phyloP scores from a whole-genome alignment of 495 filamentous ascomycete genomes.

The Pseudoneurospora amorphoporcata region DNA sequence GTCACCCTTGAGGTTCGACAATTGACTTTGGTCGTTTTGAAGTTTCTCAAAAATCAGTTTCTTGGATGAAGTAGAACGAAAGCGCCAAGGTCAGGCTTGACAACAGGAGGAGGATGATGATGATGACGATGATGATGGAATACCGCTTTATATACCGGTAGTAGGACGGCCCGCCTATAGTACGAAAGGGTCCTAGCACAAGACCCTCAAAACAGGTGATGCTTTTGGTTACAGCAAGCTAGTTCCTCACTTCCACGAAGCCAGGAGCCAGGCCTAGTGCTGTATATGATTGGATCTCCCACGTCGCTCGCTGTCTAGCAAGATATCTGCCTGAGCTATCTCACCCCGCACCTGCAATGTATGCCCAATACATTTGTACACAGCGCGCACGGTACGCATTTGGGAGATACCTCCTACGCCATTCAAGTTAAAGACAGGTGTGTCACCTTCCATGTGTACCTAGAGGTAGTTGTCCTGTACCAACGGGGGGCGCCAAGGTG shows the following conservation, averaged over 20 bases:
- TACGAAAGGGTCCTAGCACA: background rate
- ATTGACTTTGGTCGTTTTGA: background rate
- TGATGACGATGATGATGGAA: background rate
- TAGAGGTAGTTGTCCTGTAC: background rate
- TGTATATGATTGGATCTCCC: background rate
- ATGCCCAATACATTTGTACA: background rate
- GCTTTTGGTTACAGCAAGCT: background rate
- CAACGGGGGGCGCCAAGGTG: background rate
- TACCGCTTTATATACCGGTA: background rate
- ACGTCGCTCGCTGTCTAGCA: background rate
- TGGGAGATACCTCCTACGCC: background rate
- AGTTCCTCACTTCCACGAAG: background rate
- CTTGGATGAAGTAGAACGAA: background rate
- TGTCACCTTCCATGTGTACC: too few species aligned
- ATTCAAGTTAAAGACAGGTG: too few species aligned
- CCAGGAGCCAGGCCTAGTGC: background rate
- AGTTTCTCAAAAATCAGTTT: background rate
- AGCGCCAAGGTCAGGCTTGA: background rate
- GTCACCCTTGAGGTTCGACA: background rate
- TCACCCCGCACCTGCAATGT: background rate
- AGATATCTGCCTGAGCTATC: background rate
- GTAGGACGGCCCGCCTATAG: background rate
- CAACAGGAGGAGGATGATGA: too few species aligned
- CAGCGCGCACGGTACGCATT: background rate
- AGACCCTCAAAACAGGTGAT: background rate